phyloP scores from a whole-genome alignment of 768 basidiomycete species.

The Rhizopogon salebrosus region DNA sequence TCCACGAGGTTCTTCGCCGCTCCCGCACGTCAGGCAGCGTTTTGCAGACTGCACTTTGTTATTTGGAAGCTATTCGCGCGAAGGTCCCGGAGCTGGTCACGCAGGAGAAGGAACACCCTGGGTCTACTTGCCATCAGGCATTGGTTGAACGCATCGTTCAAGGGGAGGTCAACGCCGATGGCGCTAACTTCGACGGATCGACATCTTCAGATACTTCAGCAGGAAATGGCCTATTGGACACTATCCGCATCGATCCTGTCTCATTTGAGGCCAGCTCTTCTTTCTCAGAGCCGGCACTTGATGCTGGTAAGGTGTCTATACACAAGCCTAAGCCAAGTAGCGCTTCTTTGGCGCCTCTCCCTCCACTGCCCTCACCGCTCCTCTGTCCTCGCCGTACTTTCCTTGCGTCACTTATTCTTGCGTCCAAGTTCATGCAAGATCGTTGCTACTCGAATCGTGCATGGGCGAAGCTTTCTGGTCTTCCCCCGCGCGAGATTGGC shows the following conservation, averaged over 20 bases:
- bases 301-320: slow-evolving; percentile 6
- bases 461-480: slow-evolving; percentile 91
- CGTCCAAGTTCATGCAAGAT: slow-evolving; percentile 91
- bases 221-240: slow-evolving; percentile 32
- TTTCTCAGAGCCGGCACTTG: slow-evolving; percentile 14
- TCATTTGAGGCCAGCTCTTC: slow-evolving; percentile 10
- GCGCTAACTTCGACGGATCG: slow-evolving; percentile 28
- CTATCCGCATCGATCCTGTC: slow-evolving; percentile 36
- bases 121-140: slow-evolving; percentile 35
- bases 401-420: slow-evolving; percentile 81
- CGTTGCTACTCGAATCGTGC: slow-evolving; percentile 90
- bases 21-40: slow-evolving; percentile 81
- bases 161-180: slow-evolving; percentile 35
- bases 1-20: slow-evolving; percentile 84
- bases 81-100: slow-evolving; percentile 60
- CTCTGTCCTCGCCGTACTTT: slow-evolving; percentile 88
- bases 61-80: slow-evolving; percentile 75
- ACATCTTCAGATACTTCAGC: slow-evolving; percentile 3
- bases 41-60: slow-evolving; percentile 83
- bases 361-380: slow-evolving; percentile 68
- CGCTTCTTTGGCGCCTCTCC: slow-evolving; percentile 27
- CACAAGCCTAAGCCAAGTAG: slow-evolving; percentile 12
- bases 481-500: slow-evolving; percentile 81
- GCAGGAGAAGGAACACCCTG: slow-evolving; percentile 43
- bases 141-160: slow-evolving; percentile 38